Percentiles rank a stretch among this genome's conserved stretches.
phyloP scores from a whole-genome alignment of 1,139 yeast species.

The Pichia inconspicua region DNA sequence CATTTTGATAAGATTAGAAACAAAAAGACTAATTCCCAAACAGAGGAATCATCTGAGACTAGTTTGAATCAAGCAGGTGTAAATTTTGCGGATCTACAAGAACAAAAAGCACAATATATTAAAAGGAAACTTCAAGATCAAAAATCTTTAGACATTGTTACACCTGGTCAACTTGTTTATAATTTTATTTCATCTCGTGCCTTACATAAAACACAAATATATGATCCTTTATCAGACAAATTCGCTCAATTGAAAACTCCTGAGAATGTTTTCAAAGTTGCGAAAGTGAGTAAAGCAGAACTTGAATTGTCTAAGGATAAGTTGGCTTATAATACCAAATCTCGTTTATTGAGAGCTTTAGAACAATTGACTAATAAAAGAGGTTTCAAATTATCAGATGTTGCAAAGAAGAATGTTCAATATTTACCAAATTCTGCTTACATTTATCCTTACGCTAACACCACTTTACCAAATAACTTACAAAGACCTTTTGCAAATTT shows the following conservation, averaged over 20 bases:
- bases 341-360: constrained; percentile 24
- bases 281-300: constrained; percentile 12
- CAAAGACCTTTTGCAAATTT: constrained; percentile 13
- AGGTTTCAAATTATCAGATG: constrained; percentile 19
- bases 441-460: constrained; percentile 22
- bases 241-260: constrained; percentile 4
- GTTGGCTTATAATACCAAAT: constrained; percentile 20
- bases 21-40: neutral
- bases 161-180: neutral
- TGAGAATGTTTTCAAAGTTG: constrained; percentile 1
- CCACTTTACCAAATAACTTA: constrained; percentile 17
- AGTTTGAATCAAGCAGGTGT: constrained; percentile 11
- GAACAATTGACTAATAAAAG: constrained; percentile 19
- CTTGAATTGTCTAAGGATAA: constrained; percentile 22
- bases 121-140: constrained; percentile 9
- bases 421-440: constrained; percentile 15
- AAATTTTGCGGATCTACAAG: constrained; percentile 11
- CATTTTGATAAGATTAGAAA: constrained; percentile 14
- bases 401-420: constrained; percentile 9
- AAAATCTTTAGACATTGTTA: neutral
- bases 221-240: constrained; percentile 1
- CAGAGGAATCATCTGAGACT: neutral
- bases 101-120: constrained; percentile 12
- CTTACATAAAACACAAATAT: constrained; percentile 3
- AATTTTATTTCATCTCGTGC: constrained; percentile 11